Percentiles rank a stretch among this genome's conserved stretches.
Conservation (phyloP, 306 rosid genomes). For the Acacia melanoxylon region DNA sequence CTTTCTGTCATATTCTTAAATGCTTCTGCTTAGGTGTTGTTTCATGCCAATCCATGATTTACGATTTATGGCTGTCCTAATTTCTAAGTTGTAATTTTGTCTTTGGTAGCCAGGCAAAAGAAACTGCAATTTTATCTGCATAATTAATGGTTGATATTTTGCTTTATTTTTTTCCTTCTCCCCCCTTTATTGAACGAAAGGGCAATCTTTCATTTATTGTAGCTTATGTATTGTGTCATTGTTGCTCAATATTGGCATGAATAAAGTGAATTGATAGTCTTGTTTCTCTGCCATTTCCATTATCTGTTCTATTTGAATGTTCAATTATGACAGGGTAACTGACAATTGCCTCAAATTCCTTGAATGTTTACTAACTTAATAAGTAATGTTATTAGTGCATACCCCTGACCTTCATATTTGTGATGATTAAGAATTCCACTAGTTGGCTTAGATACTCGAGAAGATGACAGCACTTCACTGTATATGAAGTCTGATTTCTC, state of each 20-base stretch:
- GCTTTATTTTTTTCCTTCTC: not conserved
- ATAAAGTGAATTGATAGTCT: not conserved
- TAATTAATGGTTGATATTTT: conserved; percentile 15
- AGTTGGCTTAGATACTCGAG: conserved; percentile 1
- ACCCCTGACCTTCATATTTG: not conserved
- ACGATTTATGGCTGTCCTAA: not conserved
- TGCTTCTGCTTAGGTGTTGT: conserved; percentile 24
- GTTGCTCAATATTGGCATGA: not conserved
- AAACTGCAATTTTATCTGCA: conserved; percentile 9
- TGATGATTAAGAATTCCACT: not conserved
- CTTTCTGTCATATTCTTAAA: not conserved
- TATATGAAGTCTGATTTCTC: conserved; percentile 1
- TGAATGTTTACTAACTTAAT: not conserved
- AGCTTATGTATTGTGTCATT: not conserved
- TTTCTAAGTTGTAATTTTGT: conserved; percentile 10
- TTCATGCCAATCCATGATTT: not conserved
- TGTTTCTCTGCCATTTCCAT: not conserved
- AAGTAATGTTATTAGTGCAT: not conserved
- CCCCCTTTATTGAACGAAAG: not conserved
- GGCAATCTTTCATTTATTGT: not conserved
- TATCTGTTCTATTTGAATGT: not conserved
- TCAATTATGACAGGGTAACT: not conserved
- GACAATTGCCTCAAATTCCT: not conserved
- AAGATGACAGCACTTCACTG: conserved; percentile 1
- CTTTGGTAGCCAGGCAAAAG: not conserved